These are phyloP conservation scores for Mucuna pruriens DNA, from an alignment of 306 rosid genomes.

Conservation along the genomic window DNA sequence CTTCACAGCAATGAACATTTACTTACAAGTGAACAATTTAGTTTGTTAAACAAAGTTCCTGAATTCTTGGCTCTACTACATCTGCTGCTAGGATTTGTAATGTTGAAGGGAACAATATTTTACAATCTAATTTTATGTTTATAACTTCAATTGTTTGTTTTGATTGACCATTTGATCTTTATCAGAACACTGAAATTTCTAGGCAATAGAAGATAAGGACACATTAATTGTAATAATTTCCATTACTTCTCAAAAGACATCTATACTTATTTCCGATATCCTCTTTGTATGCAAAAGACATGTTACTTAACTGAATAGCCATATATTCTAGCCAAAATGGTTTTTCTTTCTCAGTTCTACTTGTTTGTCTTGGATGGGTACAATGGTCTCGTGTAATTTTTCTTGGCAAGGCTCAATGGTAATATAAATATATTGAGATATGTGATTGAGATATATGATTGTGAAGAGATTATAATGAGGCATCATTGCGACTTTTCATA, in stretches of 20 bases:
- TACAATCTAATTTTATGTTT: neutral
- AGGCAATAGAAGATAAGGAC: neutral
- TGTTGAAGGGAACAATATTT: neutral
- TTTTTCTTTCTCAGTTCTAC: neutral
- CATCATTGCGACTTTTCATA: neutral
- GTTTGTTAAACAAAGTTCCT: neutral
- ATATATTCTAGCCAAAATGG: neutral
- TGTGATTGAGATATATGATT: neutral
- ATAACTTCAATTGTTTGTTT: neutral
- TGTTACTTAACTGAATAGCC: neutral
- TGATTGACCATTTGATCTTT: neutral
- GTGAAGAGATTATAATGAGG: neutral
- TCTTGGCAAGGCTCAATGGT: constrained; percentile 6
- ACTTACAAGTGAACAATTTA: too few species aligned
- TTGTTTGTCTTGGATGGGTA: neutral
- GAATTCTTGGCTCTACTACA: neutral
- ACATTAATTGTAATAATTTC: neutral
- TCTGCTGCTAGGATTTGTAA: neutral
- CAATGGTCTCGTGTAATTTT: neutral
- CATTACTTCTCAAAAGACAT: neutral
- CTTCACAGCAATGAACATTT: neutral
- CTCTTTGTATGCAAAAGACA: constrained; percentile 10
- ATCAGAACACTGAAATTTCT: neutral
- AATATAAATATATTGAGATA: too few species aligned
- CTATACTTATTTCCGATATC: neutral